phyloP scores from a whole-genome alignment of 2,329 filamentous ascomycete genomes.

The Cucurbitaria berberidis region DNA sequence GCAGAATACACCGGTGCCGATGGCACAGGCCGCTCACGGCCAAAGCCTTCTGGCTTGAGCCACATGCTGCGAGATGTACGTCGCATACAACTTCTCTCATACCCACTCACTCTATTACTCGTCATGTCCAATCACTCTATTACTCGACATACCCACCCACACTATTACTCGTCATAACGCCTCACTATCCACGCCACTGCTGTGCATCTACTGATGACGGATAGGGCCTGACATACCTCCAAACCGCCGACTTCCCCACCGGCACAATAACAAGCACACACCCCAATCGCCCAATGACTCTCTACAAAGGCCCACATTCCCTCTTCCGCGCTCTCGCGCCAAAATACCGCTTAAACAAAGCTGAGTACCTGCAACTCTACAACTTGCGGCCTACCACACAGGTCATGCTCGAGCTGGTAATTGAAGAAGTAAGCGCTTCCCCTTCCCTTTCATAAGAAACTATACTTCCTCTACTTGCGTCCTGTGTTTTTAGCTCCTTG shows the following conservation, averaged over 20 bases:
- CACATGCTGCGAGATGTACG: slow-evolving; percentile 69
- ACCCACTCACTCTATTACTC: too few species aligned
- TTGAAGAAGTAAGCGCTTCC: slow-evolving; percentile 41
- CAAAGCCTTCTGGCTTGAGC: slow-evolving; percentile 60
- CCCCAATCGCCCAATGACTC: slow-evolving; percentile 37
- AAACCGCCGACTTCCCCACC: slow-evolving; percentile 33
- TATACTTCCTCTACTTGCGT: too few species aligned
- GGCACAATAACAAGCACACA: slow-evolving; percentile 22
- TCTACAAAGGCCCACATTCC: slow-evolving; percentile 42
- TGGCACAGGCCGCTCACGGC: slow-evolving; percentile 30
- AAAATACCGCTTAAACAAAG: slow-evolving; percentile 44
- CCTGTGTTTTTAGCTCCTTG: too few species aligned
- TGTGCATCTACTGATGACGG: neutral
- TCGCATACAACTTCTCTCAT: too few species aligned
- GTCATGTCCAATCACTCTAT: too few species aligned
- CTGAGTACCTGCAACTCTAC: slow-evolving; percentile 48
- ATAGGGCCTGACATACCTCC: slow-evolving; percentile 58
- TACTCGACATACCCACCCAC: too few species aligned
- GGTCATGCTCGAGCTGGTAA: slow-evolving; percentile 42
- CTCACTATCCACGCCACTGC: neutral
- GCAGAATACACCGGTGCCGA: slow-evolving; percentile 44
- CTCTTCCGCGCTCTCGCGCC: slow-evolving; percentile 39
- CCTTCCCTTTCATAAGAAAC: neutral
- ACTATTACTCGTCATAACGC: too few species aligned
- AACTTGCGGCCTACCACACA: slow-evolving; percentile 41